Percentiles rank a stretch among this genome's conserved stretches.
Conservation (phyloP, 2,329 filamentous ascomycete genomes). For the Myriosclerotinia scirpicola region DNA sequence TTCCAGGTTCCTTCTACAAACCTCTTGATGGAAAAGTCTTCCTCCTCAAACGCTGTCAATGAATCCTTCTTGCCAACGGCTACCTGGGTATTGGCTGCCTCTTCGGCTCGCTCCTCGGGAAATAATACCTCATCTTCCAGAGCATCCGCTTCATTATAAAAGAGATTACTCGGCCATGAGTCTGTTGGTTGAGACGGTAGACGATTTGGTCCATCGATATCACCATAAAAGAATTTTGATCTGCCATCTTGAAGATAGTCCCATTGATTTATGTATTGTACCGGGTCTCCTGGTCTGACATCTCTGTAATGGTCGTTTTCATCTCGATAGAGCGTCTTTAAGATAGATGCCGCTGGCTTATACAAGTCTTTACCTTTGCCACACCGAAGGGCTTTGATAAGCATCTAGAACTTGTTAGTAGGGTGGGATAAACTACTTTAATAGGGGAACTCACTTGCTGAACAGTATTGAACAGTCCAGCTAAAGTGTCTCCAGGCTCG, state of each 20-base stretch:
- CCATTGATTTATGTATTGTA: slow-evolving; percentile 12
- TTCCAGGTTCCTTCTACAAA: slow-evolving; percentile 27
- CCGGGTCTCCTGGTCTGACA: slow-evolving; percentile 1
- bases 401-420: slow-evolving; percentile 33
- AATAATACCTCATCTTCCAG: slow-evolving; percentile 46
- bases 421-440: not conserved
- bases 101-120: slow-evolving; percentile 39
- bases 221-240: slow-evolving; percentile 14
- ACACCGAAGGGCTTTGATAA: slow-evolving; percentile 44
- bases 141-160: slow-evolving; percentile 45
- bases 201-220: not conserved
- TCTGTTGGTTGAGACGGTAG: not conserved
- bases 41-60: slow-evolving; percentile 23
- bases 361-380: slow-evolving; percentile 40
- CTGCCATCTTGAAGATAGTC: slow-evolving; percentile 5
- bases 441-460: slow-evolving; percentile 35
- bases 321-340: slow-evolving; percentile 44
- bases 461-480: slow-evolving; percentile 39
- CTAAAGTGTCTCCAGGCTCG: slow-evolving; percentile 40
- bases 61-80: slow-evolving; percentile 25
- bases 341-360: slow-evolving; percentile 39
- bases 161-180: slow-evolving; percentile 32
- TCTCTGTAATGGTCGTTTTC: slow-evolving; percentile 26
- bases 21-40: slow-evolving; percentile 25
- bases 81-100: not conserved